Percentiles rank a stretch among this genome's conserved stretches.
phyloP scores from a whole-genome alignment of 768 basidiomycete species.

The Mycena latifolia region DNA sequence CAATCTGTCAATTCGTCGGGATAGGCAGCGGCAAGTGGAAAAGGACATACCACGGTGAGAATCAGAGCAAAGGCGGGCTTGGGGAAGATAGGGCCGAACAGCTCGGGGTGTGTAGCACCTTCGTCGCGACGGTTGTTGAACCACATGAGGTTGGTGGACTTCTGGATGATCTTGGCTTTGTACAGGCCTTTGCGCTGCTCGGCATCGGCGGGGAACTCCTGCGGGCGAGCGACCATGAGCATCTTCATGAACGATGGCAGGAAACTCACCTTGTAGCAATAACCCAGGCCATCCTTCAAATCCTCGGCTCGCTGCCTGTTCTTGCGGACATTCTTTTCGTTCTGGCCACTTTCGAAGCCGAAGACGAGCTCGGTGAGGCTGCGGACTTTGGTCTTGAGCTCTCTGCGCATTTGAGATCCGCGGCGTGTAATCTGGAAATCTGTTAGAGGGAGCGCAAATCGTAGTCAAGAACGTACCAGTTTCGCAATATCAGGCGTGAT shows the following conservation, averaged over 20 bases:
- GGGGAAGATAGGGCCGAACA: constrained; percentile 39
- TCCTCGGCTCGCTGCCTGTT: constrained; percentile 38
- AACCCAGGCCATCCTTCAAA: constrained; percentile 35
- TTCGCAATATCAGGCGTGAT: constrained; percentile 34
- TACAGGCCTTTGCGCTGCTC: constrained; percentile 35
- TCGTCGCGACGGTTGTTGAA: constrained; percentile 42
- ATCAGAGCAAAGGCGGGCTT: constrained; percentile 35
- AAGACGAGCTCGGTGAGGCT: constrained; percentile 36
- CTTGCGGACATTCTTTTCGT: constrained; percentile 26
- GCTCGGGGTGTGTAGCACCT: constrained; percentile 37
- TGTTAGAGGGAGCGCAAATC: neutral
- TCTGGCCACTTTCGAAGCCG: constrained; percentile 38
- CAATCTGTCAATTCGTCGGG: neutral
- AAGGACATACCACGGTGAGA: constrained; percentile 35
- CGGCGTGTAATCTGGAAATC: constrained; percentile 27
- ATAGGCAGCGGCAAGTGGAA: neutral
- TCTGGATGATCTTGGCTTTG: constrained; percentile 37
- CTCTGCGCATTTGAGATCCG: constrained; percentile 37
- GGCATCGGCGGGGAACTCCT: constrained; percentile 1
- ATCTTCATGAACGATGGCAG: neutral
- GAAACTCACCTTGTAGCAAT: constrained; percentile 37
- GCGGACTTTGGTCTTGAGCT: constrained; percentile 35
- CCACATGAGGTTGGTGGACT: constrained; percentile 40
- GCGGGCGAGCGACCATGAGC: neutral
- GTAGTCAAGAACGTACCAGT: constrained; percentile 28